Percentiles rank a stretch among this genome's conserved stretches.
Conservation (phyloP, 495 filamentous ascomycete genomes). For the Aspergillus avenaceus region DNA sequence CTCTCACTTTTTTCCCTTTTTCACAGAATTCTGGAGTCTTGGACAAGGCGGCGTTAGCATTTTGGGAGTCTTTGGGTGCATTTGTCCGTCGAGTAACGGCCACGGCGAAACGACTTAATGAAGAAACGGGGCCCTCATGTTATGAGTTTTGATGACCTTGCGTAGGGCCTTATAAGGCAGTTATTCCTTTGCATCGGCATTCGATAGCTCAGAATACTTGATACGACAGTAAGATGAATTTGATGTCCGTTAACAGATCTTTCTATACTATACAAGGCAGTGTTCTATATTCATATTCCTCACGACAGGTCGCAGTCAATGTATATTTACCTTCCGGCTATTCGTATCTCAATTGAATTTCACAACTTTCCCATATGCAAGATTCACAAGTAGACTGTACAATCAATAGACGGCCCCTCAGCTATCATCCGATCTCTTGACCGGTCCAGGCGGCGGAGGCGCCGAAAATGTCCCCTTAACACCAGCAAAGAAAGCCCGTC, state of each 20-base stretch:
- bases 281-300: neutral
- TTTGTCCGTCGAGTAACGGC: slow-evolving; percentile 22
- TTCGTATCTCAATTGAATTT: too few relatives aligned
- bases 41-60: slow-evolving; percentile 32
- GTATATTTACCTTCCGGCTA: too few relatives aligned
- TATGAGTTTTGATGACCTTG: slow-evolving; percentile 14
- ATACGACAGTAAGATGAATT: slow-evolving; percentile 12
- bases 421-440: slow-evolving; percentile 21
- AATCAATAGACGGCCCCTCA: too few relatives aligned
- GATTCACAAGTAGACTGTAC: too few relatives aligned
- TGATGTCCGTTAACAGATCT: slow-evolving; percentile 1
- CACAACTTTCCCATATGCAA: too few relatives aligned
- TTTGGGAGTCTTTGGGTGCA: slow-evolving; percentile 31
- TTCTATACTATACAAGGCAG: neutral
- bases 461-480: slow-evolving; percentile 32
- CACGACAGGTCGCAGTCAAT: too few relatives aligned
- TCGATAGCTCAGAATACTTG: slow-evolving; percentile 8
- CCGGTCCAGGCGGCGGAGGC: slow-evolving; percentile 28
- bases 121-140: slow-evolving; percentile 25
- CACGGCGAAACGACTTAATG: slow-evolving; percentile 37
- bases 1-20: slow-evolving; percentile 9
- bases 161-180: slow-evolving; percentile 10
- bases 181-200: slow-evolving; percentile 4
- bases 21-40: slow-evolving; percentile 19
- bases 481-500: slow-evolving; percentile 32